A percentile compares a stretch with the other conserved stretches of the same genome.
phyloP scores from a whole-genome alignment of 176 grass and related monocot species.

The Panicum miliaceum region DNA sequence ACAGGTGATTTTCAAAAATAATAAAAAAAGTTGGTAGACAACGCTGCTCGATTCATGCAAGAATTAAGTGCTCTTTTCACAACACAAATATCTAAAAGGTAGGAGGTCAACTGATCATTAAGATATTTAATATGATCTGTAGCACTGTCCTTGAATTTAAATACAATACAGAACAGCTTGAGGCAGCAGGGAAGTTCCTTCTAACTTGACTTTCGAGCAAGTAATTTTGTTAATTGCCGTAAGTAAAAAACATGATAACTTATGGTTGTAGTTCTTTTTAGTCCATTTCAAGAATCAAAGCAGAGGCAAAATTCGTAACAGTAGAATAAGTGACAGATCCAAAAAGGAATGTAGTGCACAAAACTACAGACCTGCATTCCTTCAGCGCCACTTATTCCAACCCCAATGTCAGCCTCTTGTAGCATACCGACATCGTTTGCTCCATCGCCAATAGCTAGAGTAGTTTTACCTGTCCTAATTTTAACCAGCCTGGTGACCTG shows the following conservation, averaged over 20 bases:
- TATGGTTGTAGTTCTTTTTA: conserved; percentile 6
- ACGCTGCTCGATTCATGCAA: background rate
- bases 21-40: background rate
- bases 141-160: background rate
- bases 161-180: conserved; percentile 7
- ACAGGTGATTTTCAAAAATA: background rate
- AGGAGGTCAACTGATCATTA: conserved; percentile 3
- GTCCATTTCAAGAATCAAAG: conserved; percentile 10
- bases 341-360: background rate
- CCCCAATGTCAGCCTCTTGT: conserved; percentile 95
- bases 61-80: background rate
- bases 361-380: conserved; percentile 88
- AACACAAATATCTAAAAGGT: background rate
- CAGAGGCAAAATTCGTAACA: conserved; percentile 7
- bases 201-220: conserved; percentile 16
- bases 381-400: conserved; percentile 96
- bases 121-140: conserved; percentile 2
- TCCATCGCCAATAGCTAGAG: conserved; percentile 89
- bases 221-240: conserved; percentile 4
- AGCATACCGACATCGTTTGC: conserved; percentile 99
- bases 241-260: conserved; percentile 6
- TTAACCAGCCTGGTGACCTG: conserved; percentile 93
- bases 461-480: conserved; percentile 68
- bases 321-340: background rate
- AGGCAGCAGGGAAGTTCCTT: background rate